Conservation (phyloP, 2,329 filamentous ascomycete genomes). For the Fusarium globosum region DNA sequence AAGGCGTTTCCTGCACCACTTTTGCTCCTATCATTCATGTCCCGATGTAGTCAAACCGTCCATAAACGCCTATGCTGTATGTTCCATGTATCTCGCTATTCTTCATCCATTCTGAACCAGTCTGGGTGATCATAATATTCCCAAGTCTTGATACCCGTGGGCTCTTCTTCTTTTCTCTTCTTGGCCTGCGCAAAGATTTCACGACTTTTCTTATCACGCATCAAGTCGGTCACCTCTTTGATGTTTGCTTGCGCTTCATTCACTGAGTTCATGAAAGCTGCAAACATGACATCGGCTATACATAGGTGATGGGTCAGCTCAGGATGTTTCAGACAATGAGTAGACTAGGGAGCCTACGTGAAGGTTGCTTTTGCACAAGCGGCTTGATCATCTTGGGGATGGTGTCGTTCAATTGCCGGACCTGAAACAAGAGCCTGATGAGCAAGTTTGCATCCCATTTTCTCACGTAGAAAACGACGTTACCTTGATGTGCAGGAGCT, state of each 20-base stretch:
- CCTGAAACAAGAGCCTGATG: slow-evolving; percentile 42
- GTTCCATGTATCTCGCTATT: slow-evolving; percentile 17
- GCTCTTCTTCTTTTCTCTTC: slow-evolving; percentile 65
- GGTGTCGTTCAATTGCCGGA: slow-evolving; percentile 50
- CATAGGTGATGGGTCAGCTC: slow-evolving; percentile 22
- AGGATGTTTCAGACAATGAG: slow-evolving; percentile 32
- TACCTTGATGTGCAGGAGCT: slow-evolving; percentile 67
- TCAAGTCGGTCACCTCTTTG: slow-evolving; percentile 60
- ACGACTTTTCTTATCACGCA: slow-evolving; percentile 59
- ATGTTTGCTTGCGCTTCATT: slow-evolving; percentile 62
- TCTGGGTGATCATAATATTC: slow-evolving; percentile 67
- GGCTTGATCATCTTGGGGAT: slow-evolving; percentile 58
- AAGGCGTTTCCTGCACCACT: neutral
- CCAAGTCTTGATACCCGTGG: slow-evolving; percentile 69
- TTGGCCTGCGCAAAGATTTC: slow-evolving; percentile 64
- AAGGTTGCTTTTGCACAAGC: slow-evolving; percentile 60
- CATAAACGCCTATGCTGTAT: slow-evolving; percentile 5
- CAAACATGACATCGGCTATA: slow-evolving; percentile 63
- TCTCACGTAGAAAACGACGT: slow-evolving; percentile 7
- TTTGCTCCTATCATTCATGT: neutral
- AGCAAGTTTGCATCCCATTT: slow-evolving; percentile 31
- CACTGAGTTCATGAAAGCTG: slow-evolving; percentile 60
- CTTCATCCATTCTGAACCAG: slow-evolving; percentile 59
- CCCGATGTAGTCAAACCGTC: neutral
- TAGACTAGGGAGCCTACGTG: slow-evolving; percentile 56